A percentile compares a stretch with the other conserved stretches of the same genome.
phyloP scores from a whole-genome alignment of 768 basidiomycete genomes.

The Lentinula boryana region DNA sequence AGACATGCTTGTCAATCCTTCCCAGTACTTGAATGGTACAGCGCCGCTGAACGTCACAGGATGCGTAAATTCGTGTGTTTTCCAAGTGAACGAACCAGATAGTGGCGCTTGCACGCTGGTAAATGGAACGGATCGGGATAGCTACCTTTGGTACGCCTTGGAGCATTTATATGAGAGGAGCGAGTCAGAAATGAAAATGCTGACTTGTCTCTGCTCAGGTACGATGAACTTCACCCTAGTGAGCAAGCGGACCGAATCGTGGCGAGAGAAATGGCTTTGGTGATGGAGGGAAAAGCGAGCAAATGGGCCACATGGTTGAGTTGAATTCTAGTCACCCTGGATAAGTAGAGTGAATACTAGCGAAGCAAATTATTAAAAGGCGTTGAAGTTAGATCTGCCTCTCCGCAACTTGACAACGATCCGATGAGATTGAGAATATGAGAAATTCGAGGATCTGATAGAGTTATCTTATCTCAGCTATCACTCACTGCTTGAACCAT shows the following conservation, averaged over 20 bases:
- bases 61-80: conserved; percentile 22
- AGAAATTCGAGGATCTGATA: too few relatives aligned
- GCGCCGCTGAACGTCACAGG: conserved; percentile 41
- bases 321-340: conserved; percentile 10
- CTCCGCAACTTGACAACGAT: too few relatives aligned
- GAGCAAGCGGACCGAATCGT: conserved; percentile 52
- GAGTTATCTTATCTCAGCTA: neutral
- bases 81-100: conserved; percentile 22
- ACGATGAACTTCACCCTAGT: conserved; percentile 56
- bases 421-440: too few relatives aligned
- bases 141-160: conserved; percentile 50
- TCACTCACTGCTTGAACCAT: conserved; percentile 10
- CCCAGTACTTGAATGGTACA: conserved; percentile 43
- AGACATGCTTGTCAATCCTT: conserved; percentile 32
- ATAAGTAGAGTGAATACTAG: neutral
- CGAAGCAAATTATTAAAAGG: neutral
- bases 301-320: conserved; percentile 48
- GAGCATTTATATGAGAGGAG: neutral
- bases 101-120: conserved; percentile 27
- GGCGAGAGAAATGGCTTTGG: conserved; percentile 42
- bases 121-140: conserved; percentile 42
- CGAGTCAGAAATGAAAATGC: neutral
- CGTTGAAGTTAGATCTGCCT: too few relatives aligned
- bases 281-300: conserved; percentile 36
- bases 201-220: conserved; percentile 22